Evolutionary conservation across 1,139 yeast species (phyloP).

Genomic region (Hemisphaericaspora lyxosophila): DNA sequence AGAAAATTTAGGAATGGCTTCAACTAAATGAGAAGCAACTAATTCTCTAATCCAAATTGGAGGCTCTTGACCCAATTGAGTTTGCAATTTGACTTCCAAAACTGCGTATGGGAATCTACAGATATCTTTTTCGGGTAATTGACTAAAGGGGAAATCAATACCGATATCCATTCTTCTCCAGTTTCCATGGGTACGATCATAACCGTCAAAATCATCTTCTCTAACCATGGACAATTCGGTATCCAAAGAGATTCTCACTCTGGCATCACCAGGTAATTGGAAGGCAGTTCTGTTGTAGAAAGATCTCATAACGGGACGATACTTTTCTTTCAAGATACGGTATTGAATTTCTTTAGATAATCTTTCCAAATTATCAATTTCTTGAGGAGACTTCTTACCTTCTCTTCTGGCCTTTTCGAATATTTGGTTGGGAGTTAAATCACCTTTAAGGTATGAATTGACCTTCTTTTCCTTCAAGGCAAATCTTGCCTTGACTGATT

Average conservation of each 20-base stretch:
- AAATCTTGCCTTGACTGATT: slow-evolving; percentile 95
- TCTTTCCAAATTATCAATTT: slow-evolving; percentile 87
- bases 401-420: slow-evolving; percentile 92
- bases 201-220: slow-evolving; percentile 94
- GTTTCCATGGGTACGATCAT: slow-evolving; percentile 83
- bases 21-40: slow-evolving; percentile 88
- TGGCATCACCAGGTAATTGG: slow-evolving; percentile 98
- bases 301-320: slow-evolving; percentile 93
- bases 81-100: slow-evolving; percentile 91
- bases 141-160: slow-evolving; percentile 90
- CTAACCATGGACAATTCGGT: slow-evolving; percentile 95
- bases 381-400: slow-evolving; percentile 82
- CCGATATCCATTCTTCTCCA: slow-evolving; percentile 99
- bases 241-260: slow-evolving; percentile 96
- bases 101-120: slow-evolving; percentile 97
- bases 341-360: slow-evolving; percentile 92
- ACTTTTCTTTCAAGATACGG: slow-evolving; percentile 74
- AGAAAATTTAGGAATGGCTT: slow-evolving; percentile 96
- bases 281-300: slow-evolving; percentile 98
- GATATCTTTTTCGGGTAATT: slow-evolving; percentile 78
- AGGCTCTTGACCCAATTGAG: slow-evolving; percentile 98
- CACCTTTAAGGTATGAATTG: slow-evolving; percentile 78
- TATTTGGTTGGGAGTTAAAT: slow-evolving; percentile 81
- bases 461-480: slow-evolving; percentile 88
- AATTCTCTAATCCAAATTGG: slow-evolving; percentile 96